phyloP scores from a whole-genome alignment of 2,329 filamentous ascomycete genomes.

The Penicillium paneum region DNA sequence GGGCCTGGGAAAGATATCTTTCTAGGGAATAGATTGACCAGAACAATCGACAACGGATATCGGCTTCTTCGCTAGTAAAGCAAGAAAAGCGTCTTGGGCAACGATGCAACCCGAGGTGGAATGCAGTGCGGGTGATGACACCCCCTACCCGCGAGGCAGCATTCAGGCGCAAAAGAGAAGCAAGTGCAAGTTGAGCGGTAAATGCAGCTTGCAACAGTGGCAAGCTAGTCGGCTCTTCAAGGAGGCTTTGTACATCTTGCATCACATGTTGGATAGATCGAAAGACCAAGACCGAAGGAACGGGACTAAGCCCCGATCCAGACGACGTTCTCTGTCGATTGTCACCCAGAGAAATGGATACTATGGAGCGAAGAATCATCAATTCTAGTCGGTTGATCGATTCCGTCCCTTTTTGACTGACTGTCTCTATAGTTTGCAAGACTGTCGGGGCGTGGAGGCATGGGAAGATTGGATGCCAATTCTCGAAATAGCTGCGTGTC shows the following conservation, averaged over 20 bases:
- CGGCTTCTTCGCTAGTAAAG: constrained; percentile 48
- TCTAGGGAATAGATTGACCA: constrained; percentile 58
- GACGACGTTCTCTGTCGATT: constrained; percentile 42
- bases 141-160: constrained; percentile 57
- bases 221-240: constrained; percentile 50
- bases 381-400: constrained; percentile 37
- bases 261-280: constrained; percentile 51
- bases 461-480: constrained; percentile 58
- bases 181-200: constrained; percentile 53
- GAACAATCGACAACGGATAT: constrained; percentile 53
- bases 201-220: constrained; percentile 52
- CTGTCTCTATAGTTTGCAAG: constrained; percentile 46
- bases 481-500: constrained; percentile 55
- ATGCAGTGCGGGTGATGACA: constrained; percentile 54
- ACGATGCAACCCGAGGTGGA: constrained; percentile 58
- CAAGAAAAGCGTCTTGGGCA: constrained; percentile 54
- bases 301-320: constrained; percentile 14
- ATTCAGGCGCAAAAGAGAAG: constrained; percentile 56
- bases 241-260: constrained; percentile 47
- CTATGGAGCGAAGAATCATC: constrained; percentile 48
- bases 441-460: constrained; percentile 56
- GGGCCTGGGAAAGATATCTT: constrained; percentile 54
- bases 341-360: constrained; percentile 56
- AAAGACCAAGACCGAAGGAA: constrained; percentile 49
- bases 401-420: constrained; percentile 35